Base-by-base conservation (phyloP, 176 grass and related monocot species). In the Phyllostachys edulis region DNA sequence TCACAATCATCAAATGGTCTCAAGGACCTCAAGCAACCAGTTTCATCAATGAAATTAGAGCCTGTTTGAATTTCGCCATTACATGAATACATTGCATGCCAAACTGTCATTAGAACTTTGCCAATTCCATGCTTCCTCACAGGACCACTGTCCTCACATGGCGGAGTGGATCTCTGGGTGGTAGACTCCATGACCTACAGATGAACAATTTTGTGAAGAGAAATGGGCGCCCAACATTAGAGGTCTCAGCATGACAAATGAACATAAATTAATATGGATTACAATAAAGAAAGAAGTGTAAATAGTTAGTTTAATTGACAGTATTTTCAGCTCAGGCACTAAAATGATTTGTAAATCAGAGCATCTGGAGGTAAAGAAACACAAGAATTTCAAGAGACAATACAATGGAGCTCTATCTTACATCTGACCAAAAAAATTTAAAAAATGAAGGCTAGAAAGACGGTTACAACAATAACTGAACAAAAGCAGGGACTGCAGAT, bases 71-170 rank as follows among this genome's bases (percentile, higher is more conserved):
- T 92, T n/a, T 89, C 49, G 15, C 83, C 8, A 49, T 60, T 83
- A 71, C 80, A 71, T 18, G 93, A 86, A 92, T 94, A 92, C 80
- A 90, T 99, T 70, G 83, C 86, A 77, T 61, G 85, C 97, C 97
- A 99, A 26, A 99, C 92, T 72, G 97, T 96, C 93, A 99, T 99
- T 74, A 99, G 81, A 80, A 93, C 97, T 94, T 99, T 99, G 79
- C 97, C 97, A 47, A 80, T 86, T 80, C 97, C 97, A 89, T 99
- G 90, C 72, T 96, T 99, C 86, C 67, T 88, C 75, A 87, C 51
- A 85, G 78, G 78, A 90, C 45, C 68, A 71, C 57, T 84, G 45
- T 82, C 74, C 86, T 75, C 69, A 34, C 47, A 45, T 41, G 69
- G 39, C 50, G 63, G 13, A 44, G 9, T 49, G 38, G 83, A 63